Evolutionary conservation across 2,329 filamentous ascomycete genomes (phyloP).

Genomic region (Aspergillus sergii): DNA sequence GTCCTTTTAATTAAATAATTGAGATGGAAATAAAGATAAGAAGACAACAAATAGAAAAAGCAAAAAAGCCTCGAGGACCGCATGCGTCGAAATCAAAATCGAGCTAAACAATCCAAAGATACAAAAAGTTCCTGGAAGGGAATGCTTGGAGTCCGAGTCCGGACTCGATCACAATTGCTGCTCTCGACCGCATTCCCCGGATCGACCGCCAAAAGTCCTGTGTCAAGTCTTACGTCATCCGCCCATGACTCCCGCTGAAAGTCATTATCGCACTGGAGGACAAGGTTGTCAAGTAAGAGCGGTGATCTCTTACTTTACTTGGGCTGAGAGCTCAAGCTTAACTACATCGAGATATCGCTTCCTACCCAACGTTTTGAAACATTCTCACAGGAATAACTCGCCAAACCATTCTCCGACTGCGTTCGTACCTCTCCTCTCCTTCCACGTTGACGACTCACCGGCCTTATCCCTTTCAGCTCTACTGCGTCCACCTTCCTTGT

Average conservation of each 20-base stretch:
- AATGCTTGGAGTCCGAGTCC: neutral
- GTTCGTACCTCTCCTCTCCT: neutral
- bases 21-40: neutral
- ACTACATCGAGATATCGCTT: neutral
- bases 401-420: neutral
- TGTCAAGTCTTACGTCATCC: slow-evolving; percentile 41
- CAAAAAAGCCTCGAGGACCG: neutral
- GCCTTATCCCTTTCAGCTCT: slow-evolving; percentile 12
- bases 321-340: slow-evolving; percentile 4
- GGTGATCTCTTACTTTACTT: slow-evolving; percentile 5
- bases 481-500: slow-evolving; percentile 2
- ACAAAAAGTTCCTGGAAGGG: neutral
- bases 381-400: neutral
- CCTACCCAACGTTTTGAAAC: neutral
- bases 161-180: neutral
- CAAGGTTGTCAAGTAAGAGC: slow-evolving; percentile 7
- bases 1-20: neutral
- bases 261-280: slow-evolving; percentile 8
- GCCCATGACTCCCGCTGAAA: slow-evolving; percentile 16
- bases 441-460: neutral
- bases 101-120: neutral
- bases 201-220: slow-evolving; percentile 21
- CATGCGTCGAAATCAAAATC: neutral
- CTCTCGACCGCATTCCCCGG: slow-evolving; percentile 25
- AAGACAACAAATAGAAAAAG: neutral